Percentiles rank a stretch among this genome's conserved stretches.
Conservation (phyloP, 2,329 filamentous ascomycete genomes). For the Xylaria sp. region DNA sequence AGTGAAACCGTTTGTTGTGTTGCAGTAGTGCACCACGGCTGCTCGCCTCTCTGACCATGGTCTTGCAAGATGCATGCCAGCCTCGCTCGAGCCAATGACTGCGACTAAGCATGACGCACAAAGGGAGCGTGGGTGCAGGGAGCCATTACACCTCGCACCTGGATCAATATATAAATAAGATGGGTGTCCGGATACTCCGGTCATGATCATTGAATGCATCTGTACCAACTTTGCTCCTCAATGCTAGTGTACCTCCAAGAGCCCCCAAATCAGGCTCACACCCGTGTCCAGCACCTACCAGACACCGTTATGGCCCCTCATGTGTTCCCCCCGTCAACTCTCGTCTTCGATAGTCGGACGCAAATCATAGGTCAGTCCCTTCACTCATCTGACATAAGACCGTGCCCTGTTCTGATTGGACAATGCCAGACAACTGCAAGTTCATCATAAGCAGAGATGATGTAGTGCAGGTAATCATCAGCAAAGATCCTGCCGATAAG, state of each 20-base stretch:
- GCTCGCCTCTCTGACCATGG: constrained; percentile 7
- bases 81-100: constrained; percentile 20
- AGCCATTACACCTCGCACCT: constrained; percentile 30
- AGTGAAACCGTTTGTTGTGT: constrained; percentile 16
- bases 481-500: constrained; percentile 38
- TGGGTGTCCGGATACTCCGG: constrained; percentile 12
- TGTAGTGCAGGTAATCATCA: constrained; percentile 42
- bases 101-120: constrained; percentile 25
- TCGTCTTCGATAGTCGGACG: constrained; percentile 41
- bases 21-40: constrained; percentile 12
- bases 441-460: constrained; percentile 46
- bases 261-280: constrained; percentile 22
- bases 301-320: constrained; percentile 38
- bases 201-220: constrained; percentile 9
- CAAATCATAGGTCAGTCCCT: constrained; percentile 44
- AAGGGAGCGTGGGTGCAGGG: constrained; percentile 36
- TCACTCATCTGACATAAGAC: constrained; percentile 14
- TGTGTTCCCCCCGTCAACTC: constrained; percentile 14
- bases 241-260: constrained; percentile 43
- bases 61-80: constrained; percentile 16
- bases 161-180: constrained; percentile 39
- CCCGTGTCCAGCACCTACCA: constrained; percentile 27
- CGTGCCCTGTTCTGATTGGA: constrained; percentile 20
- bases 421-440: constrained; percentile 46
- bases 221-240: constrained; percentile 32